A percentile compares a stretch with the other conserved stretches of the same genome.
These are phyloP conservation scores for Mortierella sp. DNA, from an alignment of 371 early-diverging fungal genomes.

Conservation along the genomic window DNA sequence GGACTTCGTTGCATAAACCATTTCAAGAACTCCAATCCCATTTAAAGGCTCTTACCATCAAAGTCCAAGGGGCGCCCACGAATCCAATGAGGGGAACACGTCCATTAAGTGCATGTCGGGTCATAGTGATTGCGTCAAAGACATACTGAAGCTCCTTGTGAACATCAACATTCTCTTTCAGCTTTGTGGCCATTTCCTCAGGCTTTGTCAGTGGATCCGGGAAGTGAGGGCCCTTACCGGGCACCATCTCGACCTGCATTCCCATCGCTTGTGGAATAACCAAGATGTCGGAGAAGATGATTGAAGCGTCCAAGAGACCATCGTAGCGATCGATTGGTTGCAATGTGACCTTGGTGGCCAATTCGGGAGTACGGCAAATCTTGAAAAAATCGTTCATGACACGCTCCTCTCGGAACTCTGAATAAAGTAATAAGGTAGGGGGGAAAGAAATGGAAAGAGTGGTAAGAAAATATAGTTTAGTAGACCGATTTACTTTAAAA, in stretches of 20 bases:
- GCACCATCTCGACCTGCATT: conserved; percentile 92
- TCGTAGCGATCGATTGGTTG: conserved; percentile 96
- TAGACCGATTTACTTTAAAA: neutral
- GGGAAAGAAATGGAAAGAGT: conserved; percentile 1
- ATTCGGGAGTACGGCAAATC: conserved; percentile 91
- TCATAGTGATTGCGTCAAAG: conserved; percentile 95
- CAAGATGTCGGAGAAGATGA: conserved; percentile 98
- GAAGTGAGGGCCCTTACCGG: conserved; percentile 93
- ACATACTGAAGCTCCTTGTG: conserved; percentile 87
- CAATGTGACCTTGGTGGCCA: conserved; percentile 94
- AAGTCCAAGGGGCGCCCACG: conserved; percentile 97
- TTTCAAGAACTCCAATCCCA: conserved; percentile 24
- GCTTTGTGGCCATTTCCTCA: conserved; percentile 71
- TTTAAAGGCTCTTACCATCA: conserved; percentile 66
- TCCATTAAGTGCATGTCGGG: conserved; percentile 86
- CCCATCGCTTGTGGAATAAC: conserved; percentile 98
- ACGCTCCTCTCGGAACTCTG: conserved; percentile 91
- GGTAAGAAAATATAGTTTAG: neutral
- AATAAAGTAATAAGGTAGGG: neutral
- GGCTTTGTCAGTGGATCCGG: conserved; percentile 84
- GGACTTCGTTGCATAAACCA: conserved; percentile 55
- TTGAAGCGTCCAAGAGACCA: conserved; percentile 93
- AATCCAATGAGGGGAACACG: conserved; percentile 96
- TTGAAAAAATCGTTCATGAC: conserved; percentile 92
- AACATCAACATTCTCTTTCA: conserved; percentile 75